Evolutionary conservation across 2,329 filamentous ascomycete genomes (phyloP).

Genomic region (Ilyonectria mors-panacis): DNA sequence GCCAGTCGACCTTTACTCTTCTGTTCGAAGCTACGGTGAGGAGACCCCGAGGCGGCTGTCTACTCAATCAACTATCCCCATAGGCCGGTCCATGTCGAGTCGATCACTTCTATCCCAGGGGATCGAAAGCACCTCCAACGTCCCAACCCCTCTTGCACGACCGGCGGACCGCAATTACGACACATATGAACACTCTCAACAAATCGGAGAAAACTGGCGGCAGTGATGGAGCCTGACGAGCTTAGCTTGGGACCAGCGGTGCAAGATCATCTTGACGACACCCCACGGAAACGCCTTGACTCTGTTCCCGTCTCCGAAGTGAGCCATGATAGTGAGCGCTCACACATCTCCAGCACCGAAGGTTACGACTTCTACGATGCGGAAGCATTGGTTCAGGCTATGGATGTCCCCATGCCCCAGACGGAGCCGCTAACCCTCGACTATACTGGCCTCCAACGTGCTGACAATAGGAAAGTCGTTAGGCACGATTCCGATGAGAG

Average conservation of each 20-base stretch:
- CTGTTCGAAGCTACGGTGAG: constrained; percentile 52
- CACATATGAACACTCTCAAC: constrained; percentile 47
- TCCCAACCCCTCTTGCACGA: constrained; percentile 71
- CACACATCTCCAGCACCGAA: constrained; percentile 68
- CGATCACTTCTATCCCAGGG: constrained; percentile 69
- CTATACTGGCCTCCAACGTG: constrained; percentile 51
- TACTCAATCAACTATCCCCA: constrained; percentile 48
- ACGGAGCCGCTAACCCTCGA: constrained; percentile 54
- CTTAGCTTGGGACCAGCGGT: constrained; percentile 66
- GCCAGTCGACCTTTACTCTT: constrained; percentile 44
- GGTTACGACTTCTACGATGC: constrained; percentile 78
- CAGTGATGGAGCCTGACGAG: constrained; percentile 65
- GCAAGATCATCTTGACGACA: constrained; percentile 54
- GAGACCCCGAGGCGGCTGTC: constrained; percentile 55
- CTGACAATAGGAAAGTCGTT: constrained; percentile 42
- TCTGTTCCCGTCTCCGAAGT: constrained; percentile 66
- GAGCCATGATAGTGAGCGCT: constrained; percentile 64
- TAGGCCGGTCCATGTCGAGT: constrained; percentile 51
- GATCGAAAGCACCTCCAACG: constrained; percentile 74
- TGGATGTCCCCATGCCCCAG: constrained; percentile 65
- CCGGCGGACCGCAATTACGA: constrained; percentile 60
- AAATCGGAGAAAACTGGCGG: constrained; percentile 59
- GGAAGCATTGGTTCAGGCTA: constrained; percentile 66
- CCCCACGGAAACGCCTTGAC: constrained; percentile 62
- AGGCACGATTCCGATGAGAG: constrained; percentile 73